phyloP scores from a whole-genome alignment of 441 rosid species.

The Syzygium syzygioides region DNA sequence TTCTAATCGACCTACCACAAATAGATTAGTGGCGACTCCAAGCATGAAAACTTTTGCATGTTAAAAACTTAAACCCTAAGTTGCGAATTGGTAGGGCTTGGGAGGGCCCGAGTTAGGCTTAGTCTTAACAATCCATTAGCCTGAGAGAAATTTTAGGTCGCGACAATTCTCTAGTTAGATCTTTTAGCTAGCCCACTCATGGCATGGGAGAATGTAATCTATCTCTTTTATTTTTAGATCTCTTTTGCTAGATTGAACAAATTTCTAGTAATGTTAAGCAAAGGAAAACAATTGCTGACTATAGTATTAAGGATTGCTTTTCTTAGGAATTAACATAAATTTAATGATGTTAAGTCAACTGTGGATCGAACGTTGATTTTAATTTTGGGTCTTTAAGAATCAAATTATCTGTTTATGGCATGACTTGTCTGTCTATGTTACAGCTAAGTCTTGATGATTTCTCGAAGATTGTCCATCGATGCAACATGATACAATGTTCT shows the following conservation, averaged over 20 bases:
- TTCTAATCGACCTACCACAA: no score
- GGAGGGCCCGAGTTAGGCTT: no score
- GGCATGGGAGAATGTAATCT: neutral
- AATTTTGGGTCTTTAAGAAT: neutral
- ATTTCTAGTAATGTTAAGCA: neutral
- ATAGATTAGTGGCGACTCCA: no score
- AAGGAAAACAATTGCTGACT: neutral
- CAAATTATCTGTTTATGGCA: neutral
- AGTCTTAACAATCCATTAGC: no score
- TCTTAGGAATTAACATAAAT: neutral
- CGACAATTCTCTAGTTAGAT: neutral
- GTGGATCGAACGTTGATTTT: neutral
- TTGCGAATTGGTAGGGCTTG: no score
- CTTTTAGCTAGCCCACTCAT: neutral
- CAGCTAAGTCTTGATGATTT: slow-evolving; percentile 75
- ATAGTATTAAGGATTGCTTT: neutral
- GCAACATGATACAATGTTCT: slow-evolving; percentile 45
- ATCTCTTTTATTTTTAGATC: neutral
- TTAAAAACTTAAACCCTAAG: no score
- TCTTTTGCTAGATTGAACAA: neutral
- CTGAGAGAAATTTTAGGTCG: no score
- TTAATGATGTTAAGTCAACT: neutral
- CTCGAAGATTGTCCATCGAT: slow-evolving; percentile 46
- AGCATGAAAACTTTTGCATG: no score
- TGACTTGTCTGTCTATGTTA: neutral